phyloP scores from a whole-genome alignment of 768 basidiomycete species.

The Kondoa subrosea region DNA sequence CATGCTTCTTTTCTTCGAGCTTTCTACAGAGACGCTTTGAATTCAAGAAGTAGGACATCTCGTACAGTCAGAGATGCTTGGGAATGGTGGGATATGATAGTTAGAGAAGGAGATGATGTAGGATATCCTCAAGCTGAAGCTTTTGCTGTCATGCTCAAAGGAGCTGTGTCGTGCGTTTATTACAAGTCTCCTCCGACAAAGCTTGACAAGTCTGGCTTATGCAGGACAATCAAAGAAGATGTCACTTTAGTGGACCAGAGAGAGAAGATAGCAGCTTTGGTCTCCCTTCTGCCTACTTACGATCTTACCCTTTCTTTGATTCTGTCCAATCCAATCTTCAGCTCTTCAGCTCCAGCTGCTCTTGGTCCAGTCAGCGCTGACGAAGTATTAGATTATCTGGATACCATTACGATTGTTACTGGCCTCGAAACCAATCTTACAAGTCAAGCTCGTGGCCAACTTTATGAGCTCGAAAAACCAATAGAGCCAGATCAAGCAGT shows the following conservation, averaged over 20 bases:
- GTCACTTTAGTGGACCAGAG: slow-evolving; percentile 10
- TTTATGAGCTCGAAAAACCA: slow-evolving; percentile 19
- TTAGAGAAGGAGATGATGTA: slow-evolving; percentile 52
- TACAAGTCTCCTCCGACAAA: slow-evolving; percentile 14
- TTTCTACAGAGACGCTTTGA: slow-evolving; percentile 20
- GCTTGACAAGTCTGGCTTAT: not conserved
- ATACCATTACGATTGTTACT: slow-evolving; percentile 1
- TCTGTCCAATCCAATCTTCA: slow-evolving; percentile 18
- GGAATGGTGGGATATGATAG: slow-evolving; percentile 38
- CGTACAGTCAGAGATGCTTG: slow-evolving; percentile 21
- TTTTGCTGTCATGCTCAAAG: slow-evolving; percentile 52
- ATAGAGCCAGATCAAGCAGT: slow-evolving; percentile 40
- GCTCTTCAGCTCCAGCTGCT: slow-evolving; percentile 18
- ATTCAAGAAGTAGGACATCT: slow-evolving; percentile 14
- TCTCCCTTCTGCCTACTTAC: slow-evolving; percentile 15
- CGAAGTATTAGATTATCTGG: slow-evolving; percentile 8
- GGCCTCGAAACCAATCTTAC: not conserved
- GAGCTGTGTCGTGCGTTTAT: slow-evolving; percentile 40
- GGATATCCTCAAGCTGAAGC: slow-evolving; percentile 46
- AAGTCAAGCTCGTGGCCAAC: slow-evolving; percentile 17
- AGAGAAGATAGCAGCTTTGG: slow-evolving; percentile 17
- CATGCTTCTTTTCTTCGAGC: slow-evolving; percentile 27
- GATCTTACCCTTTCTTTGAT: slow-evolving; percentile 16
- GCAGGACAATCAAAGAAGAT: not conserved
- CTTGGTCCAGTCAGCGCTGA: slow-evolving; percentile 24